Evolutionary conservation across 2,329 filamentous ascomycete species (phyloP).

Genomic region (Colletotrichum sp.): DNA sequence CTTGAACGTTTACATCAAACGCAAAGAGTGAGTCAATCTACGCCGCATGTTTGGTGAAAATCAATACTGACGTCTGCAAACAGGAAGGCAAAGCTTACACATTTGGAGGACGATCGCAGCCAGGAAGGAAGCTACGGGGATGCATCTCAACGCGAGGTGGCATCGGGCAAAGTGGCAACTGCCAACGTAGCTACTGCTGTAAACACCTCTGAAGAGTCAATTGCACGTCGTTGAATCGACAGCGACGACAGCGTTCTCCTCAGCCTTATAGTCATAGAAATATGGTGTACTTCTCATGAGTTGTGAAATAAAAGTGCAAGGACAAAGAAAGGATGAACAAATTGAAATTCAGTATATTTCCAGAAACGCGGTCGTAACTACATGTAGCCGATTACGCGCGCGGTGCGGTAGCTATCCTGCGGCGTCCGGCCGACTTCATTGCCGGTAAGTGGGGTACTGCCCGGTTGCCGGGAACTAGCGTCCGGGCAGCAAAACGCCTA

Average conservation of each 20-base stretch:
- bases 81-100: background rate
- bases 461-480: background rate
- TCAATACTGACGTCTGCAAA: background rate
- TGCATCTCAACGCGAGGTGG: background rate
- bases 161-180: background rate
- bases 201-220: background rate
- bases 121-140: background rate
- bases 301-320: too few species aligned
- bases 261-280: background rate
- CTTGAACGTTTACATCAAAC: slow-evolving; percentile 18
- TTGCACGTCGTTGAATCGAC: background rate
- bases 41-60: rapidly evolving
- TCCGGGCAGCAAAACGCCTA: background rate
- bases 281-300: background rate
- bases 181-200: background rate
- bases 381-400: background rate
- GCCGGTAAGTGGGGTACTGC: background rate
- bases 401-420: background rate
- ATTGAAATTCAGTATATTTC: background rate
- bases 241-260: background rate
- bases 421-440: background rate
- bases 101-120: background rate
- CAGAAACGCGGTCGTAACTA: background rate
- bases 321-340: too few species aligned
- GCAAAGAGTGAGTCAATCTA: slow-evolving; percentile 4